Percentiles rank a stretch among this genome's conserved stretches.
Evolutionary conservation across 192 early-diverging fungal species (phyloP).

Genomic region (Geosiphon pyriformis): DNA sequence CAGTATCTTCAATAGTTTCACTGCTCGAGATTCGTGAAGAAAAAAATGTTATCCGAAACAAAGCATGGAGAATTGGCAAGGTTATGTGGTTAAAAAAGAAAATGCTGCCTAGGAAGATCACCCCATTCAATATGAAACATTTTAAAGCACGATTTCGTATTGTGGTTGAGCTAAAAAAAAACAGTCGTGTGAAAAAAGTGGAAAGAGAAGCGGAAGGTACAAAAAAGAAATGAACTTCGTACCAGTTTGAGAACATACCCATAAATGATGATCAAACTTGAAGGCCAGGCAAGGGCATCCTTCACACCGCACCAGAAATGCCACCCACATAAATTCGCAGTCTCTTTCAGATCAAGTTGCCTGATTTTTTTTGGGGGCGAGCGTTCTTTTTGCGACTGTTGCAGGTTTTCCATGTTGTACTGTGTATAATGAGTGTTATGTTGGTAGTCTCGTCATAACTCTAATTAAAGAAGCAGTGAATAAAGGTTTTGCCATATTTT

Average conservation of each 20-base stretch:
- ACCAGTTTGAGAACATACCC: no score
- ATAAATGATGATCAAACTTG: slow-evolving; percentile 43
- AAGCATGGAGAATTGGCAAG: slow-evolving; percentile 21
- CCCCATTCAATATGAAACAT: slow-evolving; percentile 45
- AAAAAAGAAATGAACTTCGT: background rate
- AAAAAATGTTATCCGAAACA: slow-evolving; percentile 1
- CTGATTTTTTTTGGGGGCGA: no score
- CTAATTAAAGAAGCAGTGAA: no score
- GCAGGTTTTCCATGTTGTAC: no score
- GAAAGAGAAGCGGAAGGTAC: background rate
- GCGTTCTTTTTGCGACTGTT: no score
- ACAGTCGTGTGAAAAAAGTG: slow-evolving; percentile 39
- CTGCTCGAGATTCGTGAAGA: background rate
- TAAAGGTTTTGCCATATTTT: no score
- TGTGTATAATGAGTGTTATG: no score
- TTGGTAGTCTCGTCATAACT: no score
- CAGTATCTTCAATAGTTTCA: background rate
- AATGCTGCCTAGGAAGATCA: slow-evolving; percentile 50
- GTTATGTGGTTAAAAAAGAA: slow-evolving; percentile 37
- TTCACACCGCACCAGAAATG: slow-evolving; percentile 18
- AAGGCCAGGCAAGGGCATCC: slow-evolving; percentile 43
- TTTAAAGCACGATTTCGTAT: slow-evolving; percentile 38
- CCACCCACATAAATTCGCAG: background rate
- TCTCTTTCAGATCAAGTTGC: slow-evolving; percentile 14
- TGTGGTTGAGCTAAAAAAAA: slow-evolving; percentile 36